These are phyloP conservation scores for Plasmodium fragile DNA, from an alignment of 169 alveolate species.

Conservation along the genomic window DNA sequence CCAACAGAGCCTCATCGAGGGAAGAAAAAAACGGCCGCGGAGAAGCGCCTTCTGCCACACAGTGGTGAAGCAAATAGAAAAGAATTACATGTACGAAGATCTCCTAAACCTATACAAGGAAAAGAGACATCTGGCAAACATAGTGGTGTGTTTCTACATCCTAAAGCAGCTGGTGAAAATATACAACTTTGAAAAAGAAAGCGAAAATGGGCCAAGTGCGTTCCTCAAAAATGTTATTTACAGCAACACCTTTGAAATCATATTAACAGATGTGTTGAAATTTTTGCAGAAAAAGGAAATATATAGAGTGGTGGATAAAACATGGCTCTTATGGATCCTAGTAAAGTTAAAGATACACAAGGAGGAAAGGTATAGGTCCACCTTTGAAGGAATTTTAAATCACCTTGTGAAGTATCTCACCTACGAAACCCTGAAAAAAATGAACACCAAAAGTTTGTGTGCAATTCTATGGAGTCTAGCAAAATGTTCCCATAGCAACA, in stretches of 20 bases:
- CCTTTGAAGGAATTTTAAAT: conserved; percentile 23
- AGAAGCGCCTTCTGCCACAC: conserved; percentile 28
- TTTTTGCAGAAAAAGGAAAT: conserved; percentile 66
- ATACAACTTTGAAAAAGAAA: conserved; percentile 47
- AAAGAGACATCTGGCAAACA: conserved; percentile 57
- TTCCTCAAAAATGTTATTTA: conserved; percentile 29
- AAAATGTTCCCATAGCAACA: conserved; percentile 26
- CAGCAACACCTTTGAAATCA: conserved; percentile 27
- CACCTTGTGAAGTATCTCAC: conserved; percentile 23
- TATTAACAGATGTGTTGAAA: conserved; percentile 25
- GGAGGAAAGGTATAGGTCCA: conserved; percentile 35
- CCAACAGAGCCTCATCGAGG: conserved; percentile 5
- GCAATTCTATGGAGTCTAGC: conserved; percentile 74
- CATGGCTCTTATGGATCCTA: conserved; percentile 64
- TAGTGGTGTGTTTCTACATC: conserved; percentile 68
- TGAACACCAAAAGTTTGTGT: conserved; percentile 72
- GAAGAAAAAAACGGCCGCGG: neutral
- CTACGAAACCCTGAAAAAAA: conserved; percentile 42
- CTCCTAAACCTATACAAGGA: conserved; percentile 33
- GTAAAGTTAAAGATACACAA: conserved; percentile 67
- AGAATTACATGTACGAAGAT: conserved; percentile 51
- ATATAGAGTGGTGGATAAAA: conserved; percentile 65
- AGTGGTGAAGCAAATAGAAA: conserved; percentile 61
- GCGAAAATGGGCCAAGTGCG: neutral
- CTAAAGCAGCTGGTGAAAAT: conserved; percentile 44